These are phyloP conservation scores for Mycena vulgaris DNA, from an alignment of 768 basidiomycete species.

Conservation along the genomic window DNA sequence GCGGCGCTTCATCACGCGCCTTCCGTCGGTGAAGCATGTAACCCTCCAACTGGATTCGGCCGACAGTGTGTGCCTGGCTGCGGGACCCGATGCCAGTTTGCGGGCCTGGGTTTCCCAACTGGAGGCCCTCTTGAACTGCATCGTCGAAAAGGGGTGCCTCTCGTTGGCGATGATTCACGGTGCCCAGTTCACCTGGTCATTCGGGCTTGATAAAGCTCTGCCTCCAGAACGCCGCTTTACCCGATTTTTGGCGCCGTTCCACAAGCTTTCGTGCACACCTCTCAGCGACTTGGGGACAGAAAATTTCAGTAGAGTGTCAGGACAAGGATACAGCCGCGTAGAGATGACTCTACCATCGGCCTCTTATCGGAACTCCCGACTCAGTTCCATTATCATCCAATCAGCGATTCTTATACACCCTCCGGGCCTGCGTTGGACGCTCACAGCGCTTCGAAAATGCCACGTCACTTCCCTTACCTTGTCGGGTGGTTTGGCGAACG, in stretches of 20 bases:
- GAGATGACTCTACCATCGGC: no score
- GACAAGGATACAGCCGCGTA: no score
- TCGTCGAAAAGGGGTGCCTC: neutral
- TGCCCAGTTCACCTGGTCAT: neutral
- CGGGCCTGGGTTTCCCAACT: neutral
- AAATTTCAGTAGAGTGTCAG: no score
- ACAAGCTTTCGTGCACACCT: no score
- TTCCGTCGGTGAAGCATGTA: slow-evolving; percentile 9
- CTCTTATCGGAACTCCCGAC: neutral
- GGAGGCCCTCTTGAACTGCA: neutral
- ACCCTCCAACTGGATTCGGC: neutral
- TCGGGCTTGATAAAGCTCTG: neutral
- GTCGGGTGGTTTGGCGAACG: neutral
- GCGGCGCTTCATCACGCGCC: neutral
- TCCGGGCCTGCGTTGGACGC: slow-evolving; percentile 3
- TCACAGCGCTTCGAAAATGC: neutral
- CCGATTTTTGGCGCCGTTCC: no score
- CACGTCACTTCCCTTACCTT: neutral
- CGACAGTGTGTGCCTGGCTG: neutral
- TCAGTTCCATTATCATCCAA: neutral
- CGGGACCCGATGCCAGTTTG: neutral
- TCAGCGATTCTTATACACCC: neutral
- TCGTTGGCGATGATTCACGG: slow-evolving; percentile 8
- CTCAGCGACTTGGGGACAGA: no score
- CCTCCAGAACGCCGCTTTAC: no score